Base-by-base conservation (phyloP, 305 asterid genomes). In the Euphrasia arctica region DNA sequence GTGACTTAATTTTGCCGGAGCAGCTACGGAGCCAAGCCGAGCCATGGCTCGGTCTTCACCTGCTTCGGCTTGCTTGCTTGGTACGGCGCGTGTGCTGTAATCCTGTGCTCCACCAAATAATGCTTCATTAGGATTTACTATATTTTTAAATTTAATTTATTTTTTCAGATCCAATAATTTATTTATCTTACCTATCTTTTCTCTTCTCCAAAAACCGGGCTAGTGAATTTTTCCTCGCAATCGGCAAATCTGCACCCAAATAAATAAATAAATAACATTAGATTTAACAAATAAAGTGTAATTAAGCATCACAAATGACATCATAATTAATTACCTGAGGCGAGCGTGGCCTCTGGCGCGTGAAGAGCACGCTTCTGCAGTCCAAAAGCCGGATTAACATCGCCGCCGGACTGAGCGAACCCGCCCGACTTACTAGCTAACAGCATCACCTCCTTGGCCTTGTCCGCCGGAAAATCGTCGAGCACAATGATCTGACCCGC, bases 141-240 rank as follows among this genome's bases (percentile, higher is more conserved):
- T 12, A 49, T 43, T 43, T 10, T 34, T 2, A 2, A 31, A 31
- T 31, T 31, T 8, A 54, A 15, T 5, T 2, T 15, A 51, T 51
- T 4, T 2, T 4, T 13, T n/a, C n/a, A n/a, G 0, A 1, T 5
- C 15, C 13, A 1, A 51, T 51, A 18, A 43, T 43, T 43, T 43
- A 14, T 13, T 14, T 51, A 14, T 51, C 7, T 51, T 54, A 54
- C 58, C 58, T 54, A 54, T 85, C 87, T 66, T 80, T 83, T 65
- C 96, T 77, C 71, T 85, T 88, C 89, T 83, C 86, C 75, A 83
- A 51, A 72, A 88, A 88, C 71, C 91, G 81, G 56, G 93, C 77
- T 0, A 88, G 77, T 42, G 96, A 85, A 34, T 74, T 80, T 49
- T 84, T 80, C 75, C 96, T 80, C 1, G 86, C 83, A 55, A 88